Conservation (phyloP, 768 basidiomycete species). For the Pleurotus tuoliensis region DNA sequence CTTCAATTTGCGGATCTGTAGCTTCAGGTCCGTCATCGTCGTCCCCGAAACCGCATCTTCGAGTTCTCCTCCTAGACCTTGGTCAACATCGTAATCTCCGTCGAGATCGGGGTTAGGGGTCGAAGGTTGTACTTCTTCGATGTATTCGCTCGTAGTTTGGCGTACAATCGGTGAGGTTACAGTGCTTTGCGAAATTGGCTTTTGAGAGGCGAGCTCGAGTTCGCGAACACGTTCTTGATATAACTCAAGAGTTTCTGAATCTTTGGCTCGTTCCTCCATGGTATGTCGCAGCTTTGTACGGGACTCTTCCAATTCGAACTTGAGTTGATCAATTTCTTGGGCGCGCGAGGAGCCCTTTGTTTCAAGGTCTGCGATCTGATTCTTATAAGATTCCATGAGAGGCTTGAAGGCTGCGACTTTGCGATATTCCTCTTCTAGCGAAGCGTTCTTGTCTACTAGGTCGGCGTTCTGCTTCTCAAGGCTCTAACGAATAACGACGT, state of each 20-base stretch:
- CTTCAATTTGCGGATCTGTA: constrained; percentile 78
- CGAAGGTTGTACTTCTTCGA: constrained; percentile 39
- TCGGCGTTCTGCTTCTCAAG: constrained; percentile 92
- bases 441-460: constrained; percentile 86
- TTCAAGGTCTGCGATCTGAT: constrained; percentile 80
- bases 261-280: constrained; percentile 66
- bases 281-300: constrained; percentile 65
- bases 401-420: constrained; percentile 85
- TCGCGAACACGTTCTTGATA: constrained; percentile 91
- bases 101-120: constrained; percentile 21
- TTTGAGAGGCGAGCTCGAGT: constrained; percentile 66
- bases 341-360: constrained; percentile 57
- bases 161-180: constrained; percentile 9
- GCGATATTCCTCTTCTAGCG: constrained; percentile 89
- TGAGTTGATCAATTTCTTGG: constrained; percentile 69
- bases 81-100: constrained; percentile 41
- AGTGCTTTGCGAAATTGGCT: constrained; percentile 20
- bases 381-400: constrained; percentile 89
- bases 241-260: constrained; percentile 80
- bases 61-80: constrained; percentile 81
- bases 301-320: constrained; percentile 74
- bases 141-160: constrained; percentile 24
- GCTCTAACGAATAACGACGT: constrained; percentile 40
- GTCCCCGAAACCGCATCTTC: constrained; percentile 80
- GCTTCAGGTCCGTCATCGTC: constrained; percentile 89